Conservation (phyloP, 805 yeast genomes). For the Barnettozyma salicaria region DNA sequence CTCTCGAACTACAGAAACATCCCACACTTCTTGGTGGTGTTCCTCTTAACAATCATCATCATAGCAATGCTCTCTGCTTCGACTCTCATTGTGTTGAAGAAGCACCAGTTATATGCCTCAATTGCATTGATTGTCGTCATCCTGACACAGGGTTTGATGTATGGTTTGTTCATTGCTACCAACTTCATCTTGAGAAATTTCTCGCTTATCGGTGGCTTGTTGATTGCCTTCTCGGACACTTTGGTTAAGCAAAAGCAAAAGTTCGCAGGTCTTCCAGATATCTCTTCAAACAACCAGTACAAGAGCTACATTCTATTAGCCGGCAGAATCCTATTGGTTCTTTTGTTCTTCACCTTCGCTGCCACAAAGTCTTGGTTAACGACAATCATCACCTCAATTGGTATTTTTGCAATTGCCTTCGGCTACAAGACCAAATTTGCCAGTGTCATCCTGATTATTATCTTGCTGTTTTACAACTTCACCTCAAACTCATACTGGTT, state of each 20-base stretch:
- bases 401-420: slow-evolving; percentile 72
- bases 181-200: slow-evolving; percentile 81
- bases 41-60: slow-evolving; percentile 62
- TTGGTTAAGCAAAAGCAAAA: slow-evolving; percentile 67
- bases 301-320: slow-evolving; percentile 79
- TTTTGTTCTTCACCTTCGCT: slow-evolving; percentile 80
- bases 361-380: slow-evolving; percentile 67
- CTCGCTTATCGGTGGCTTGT: slow-evolving; percentile 86
- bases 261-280: slow-evolving; percentile 42
- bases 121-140: slow-evolving; percentile 65
- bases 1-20: slow-evolving; percentile 72
- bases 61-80: slow-evolving; percentile 70
- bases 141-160: slow-evolving; percentile 75
- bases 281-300: slow-evolving; percentile 55
- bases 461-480: slow-evolving; percentile 71
- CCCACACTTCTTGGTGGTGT: slow-evolving; percentile 70
- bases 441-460: slow-evolving; percentile 61
- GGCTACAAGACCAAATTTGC: slow-evolving; percentile 92
- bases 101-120: slow-evolving; percentile 64
- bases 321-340: slow-evolving; percentile 80
- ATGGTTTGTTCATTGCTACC: slow-evolving; percentile 79
- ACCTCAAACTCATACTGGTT: slow-evolving; percentile 87
- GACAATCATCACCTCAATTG: slow-evolving; percentile 60
- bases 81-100: slow-evolving; percentile 61
- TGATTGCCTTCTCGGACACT: slow-evolving; percentile 82